Conservation (phyloP, 805 yeast genomes). For the Pichia californica region DNA sequence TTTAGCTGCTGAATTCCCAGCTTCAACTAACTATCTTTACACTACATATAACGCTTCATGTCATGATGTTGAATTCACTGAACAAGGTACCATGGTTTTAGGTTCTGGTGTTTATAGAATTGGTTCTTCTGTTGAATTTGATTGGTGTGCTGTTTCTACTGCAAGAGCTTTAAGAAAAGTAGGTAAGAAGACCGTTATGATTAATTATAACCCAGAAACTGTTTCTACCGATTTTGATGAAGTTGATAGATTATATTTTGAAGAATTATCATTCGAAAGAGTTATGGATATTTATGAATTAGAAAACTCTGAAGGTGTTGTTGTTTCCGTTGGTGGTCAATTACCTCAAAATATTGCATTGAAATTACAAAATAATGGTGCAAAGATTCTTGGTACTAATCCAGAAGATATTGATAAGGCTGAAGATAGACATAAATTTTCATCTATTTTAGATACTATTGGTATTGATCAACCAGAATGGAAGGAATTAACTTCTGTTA, state of each 20-base stretch:
- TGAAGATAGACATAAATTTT: constrained; percentile 97
- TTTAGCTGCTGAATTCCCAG: constrained; percentile 98
- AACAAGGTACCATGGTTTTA: constrained; percentile 86
- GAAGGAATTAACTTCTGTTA: constrained; percentile 87
- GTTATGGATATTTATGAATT: constrained; percentile 95
- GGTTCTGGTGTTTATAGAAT: constrained; percentile 99
- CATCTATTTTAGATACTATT: constrained; percentile 87
- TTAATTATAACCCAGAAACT: constrained; percentile 97
- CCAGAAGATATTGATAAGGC: constrained; percentile 96
- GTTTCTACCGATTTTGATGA: constrained; percentile 98
- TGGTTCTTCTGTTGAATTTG: constrained; percentile 97
- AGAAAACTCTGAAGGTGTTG: constrained; percentile 84
- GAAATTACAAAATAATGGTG: constrained; percentile 70
- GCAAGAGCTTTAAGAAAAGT: constrained; percentile 87
- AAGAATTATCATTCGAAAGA: constrained; percentile 91
- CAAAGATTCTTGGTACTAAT: constrained; percentile 85
- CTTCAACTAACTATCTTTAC: constrained; percentile 90
- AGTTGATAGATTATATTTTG: constrained; percentile 94
- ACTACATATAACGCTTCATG: constrained; percentile 90
- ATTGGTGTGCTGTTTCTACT: constrained; percentile 98
- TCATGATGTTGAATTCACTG: constrained; percentile 79
- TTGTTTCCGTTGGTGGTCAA: constrained; percentile 97
- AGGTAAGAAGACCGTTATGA: constrained; percentile 90
- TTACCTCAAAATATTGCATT: constrained; percentile 96
- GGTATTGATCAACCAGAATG: constrained; percentile 95